Evolutionary conservation across 176 grass and related monocot genomes (phyloP), one percentile per base, ranked within the genome.

Genomic region (Bothriochloa decipiens): DNA sequence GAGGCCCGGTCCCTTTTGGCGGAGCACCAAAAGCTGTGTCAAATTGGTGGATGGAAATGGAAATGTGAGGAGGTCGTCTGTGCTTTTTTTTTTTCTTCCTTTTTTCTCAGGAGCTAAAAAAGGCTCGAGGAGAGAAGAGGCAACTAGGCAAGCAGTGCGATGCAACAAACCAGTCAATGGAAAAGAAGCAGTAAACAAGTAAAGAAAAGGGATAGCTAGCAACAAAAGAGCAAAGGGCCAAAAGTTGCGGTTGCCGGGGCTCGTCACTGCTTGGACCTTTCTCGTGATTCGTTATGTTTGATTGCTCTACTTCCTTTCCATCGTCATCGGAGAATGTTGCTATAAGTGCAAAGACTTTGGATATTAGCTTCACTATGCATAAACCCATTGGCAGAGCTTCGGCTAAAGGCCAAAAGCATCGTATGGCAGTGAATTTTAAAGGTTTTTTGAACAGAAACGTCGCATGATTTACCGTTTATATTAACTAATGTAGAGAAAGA

Each of bases 211-310:
- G 32, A 23, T 17, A 61, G 28, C 74, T 32, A 88, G 27, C 74
- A 88, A 72, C 73, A 71, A 85, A 85, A 87, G 82, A 65, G 78
- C 16, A 68, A 79, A 90, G 57, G 70, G 45, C 8, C 61, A 85
- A 86, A 93, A 82, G 78, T 35, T 81, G 74, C 33, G n/a, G 50
- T 63, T 86, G 70, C 53, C 53, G 35, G 82, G 42, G 82, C 43
- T 55, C 65, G 61, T 76, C 72, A 77, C 70, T 82, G 32, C 37
- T 5, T 1, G 8, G 17, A 20, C 61, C 35, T 93, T 85, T 85
- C 88, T 93, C 82, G 91, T 92, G 85, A 90, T 92, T 90, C 91
- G 87, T 84, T 84, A 61, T 74, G 84, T 81, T 89, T 78, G 79
- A 76, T 81, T 42, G 43, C 76, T 4, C 60, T 85, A 49, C 17